Percentiles rank a stretch among this genome's conserved stretches.
Conservation (phyloP, 164 flowering plant genomes). For the Kingdonia uniflora region DNA sequence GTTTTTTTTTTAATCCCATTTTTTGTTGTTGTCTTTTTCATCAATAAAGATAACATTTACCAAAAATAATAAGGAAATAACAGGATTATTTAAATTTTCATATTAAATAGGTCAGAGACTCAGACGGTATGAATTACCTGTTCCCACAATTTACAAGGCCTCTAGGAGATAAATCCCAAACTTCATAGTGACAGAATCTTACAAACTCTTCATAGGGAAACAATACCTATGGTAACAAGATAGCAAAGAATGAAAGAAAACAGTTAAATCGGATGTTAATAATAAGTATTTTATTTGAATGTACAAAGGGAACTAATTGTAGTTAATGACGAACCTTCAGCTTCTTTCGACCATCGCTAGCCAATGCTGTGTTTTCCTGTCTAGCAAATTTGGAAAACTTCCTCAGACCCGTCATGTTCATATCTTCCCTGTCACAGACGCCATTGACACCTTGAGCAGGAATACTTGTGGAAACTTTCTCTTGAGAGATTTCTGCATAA, state of each 20-base stretch:
- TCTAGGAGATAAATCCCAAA: constrained; percentile 49
- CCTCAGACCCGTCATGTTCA: constrained; percentile 37
- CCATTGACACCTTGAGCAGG: constrained; percentile 26
- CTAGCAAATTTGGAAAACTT: constrained; percentile 34
- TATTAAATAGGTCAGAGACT: too few relatives aligned
- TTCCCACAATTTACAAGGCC: constrained; percentile 88
- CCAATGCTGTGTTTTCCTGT: constrained; percentile 19
- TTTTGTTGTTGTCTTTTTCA: too few relatives aligned
- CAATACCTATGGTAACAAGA: constrained; percentile 37
- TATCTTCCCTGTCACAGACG: constrained; percentile 17
- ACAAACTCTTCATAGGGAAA: constrained; percentile 84
- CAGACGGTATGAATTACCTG: constrained; percentile 34
- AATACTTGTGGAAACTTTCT: constrained; percentile 9
- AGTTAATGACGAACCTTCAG: constrained; percentile 27
- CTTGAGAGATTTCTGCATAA: constrained; percentile 27
- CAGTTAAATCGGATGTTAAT: too few relatives aligned
- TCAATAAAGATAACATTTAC: too few relatives aligned
- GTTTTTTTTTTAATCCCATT: too few relatives aligned
- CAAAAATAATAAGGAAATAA: too few relatives aligned
- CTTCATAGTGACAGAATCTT: constrained; percentile 45
- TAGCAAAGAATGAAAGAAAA: neutral
- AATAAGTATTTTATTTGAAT: too few relatives aligned
- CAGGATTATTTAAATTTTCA: too few relatives aligned
- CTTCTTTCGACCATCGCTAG: constrained; percentile 25
- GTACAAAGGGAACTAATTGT: too few relatives aligned